These are phyloP conservation scores for Lepidium aucheri DNA, from an alignment of 345 rosid genomes.

Conservation along the genomic window DNA sequence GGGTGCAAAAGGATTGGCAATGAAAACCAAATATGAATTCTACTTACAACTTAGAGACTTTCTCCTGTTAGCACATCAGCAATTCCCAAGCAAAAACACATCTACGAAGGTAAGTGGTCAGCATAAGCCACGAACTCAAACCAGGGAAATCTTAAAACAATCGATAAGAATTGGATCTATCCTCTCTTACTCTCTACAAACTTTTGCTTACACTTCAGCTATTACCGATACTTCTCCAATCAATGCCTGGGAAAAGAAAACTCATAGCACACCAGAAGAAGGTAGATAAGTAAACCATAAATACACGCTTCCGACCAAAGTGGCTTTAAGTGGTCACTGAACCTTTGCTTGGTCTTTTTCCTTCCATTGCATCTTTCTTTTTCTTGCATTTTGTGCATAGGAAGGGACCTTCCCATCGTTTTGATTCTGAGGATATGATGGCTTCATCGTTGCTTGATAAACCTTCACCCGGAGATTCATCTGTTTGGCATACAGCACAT, in stretches of 20 bases:
- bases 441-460: constrained; percentile 50
- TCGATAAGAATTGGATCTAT: constrained; percentile 24
- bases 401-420: constrained; percentile 91
- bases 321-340: constrained; percentile 32
- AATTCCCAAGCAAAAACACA: constrained; percentile 14
- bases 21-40: constrained; percentile 1
- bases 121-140: constrained; percentile 10
- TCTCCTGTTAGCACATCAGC: constrained; percentile 21
- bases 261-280: constrained; percentile 13
- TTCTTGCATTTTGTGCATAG: constrained; percentile 72
- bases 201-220: constrained; percentile 21
- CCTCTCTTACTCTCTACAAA: constrained; percentile 20
- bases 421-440: constrained; percentile 66
- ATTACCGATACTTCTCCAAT: constrained; percentile 20
- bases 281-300: not conserved
- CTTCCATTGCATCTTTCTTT: constrained; percentile 99
- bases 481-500: constrained; percentile 98
- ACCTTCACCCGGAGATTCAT: constrained; percentile 61
- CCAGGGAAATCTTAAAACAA: constrained; percentile 18
- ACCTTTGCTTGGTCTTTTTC: constrained; percentile 65
- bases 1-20: not conserved
- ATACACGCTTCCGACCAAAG: not conserved
- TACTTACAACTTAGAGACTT: constrained; percentile 18
- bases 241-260: constrained; percentile 6
- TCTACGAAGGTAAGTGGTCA: not conserved